Evolutionary conservation across 345 rosid genomes (phyloP), one percentile per base, ranked within the genome.

Genomic region (Aurinia saxatilis): DNA sequence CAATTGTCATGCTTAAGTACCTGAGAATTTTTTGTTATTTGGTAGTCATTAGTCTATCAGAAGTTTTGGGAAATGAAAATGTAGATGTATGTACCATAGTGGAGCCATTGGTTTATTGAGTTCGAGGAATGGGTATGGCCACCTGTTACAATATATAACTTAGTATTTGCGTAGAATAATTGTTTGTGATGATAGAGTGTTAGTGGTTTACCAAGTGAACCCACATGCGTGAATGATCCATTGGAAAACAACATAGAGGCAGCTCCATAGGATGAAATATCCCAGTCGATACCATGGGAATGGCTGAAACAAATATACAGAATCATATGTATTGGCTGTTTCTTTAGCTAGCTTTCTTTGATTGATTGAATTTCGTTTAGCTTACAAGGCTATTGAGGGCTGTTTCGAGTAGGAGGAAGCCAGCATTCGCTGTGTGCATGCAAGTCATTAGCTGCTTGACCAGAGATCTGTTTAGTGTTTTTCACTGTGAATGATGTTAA

Each of bases 111-210:
- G 75, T 0, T 59, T 55, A 25, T 84, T 52, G 4, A 87, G 88
- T 77, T 82, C 83, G 6, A 93, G 77, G 75, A 93, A 93, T 6
- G 90, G 85, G 54, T 93, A 93, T 27, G 97, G 97, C 97, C 97
- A 93, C 97, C 96, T 92, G 74, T n/a, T n/a, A n/a, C 25, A 4
- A 21, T 21, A 21, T 21, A 21, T 21, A 21, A 4, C 2, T 21
- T 21, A 21, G 25, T n/a, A n/a, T n/a, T n/a, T n/a, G n/a, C n/a
- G n/a, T n/a, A n/a, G n/a, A n/a, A n/a, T n/a, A n/a, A n/a, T n/a
- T n/a, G n/a, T n/a, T n/a, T n/a, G n/a, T n/a, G n/a, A n/a, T n/a
- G n/a, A n/a, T n/a, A n/a, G n/a, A n/a, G n/a, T n/a, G n/a, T n/a
- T n/a, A n/a, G n/a, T n/a, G 70, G 44, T 53, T 70, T 81, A 90